phyloP scores from a whole-genome alignment of 2,329 filamentous ascomycete species.

The Alternaria metachromatica region DNA sequence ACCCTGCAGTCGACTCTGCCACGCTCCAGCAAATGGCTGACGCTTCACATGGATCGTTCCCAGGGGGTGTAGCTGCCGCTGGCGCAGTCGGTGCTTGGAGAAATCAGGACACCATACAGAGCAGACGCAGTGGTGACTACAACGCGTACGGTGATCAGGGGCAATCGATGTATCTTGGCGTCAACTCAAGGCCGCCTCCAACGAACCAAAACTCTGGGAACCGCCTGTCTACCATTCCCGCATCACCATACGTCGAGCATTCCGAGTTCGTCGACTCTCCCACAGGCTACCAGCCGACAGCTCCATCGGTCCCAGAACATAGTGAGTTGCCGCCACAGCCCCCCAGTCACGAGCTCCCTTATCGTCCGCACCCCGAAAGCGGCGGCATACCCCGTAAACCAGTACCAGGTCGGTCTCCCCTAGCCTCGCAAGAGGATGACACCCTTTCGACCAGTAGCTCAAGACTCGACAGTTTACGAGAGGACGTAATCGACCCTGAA shows the following conservation, averaged over 20 bases:
- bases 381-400: constrained; percentile 47
- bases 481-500: constrained; percentile 54
- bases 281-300: constrained; percentile 38
- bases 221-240: constrained; percentile 55
- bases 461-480: constrained; percentile 53
- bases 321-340: constrained; percentile 33
- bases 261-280: constrained; percentile 46
- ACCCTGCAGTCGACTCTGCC: constrained; percentile 80
- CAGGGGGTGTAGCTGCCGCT: constrained; percentile 45
- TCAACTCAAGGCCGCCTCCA: constrained; percentile 60
- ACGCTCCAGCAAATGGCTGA: constrained; percentile 82
- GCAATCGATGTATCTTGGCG: constrained; percentile 44
- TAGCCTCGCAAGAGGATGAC: constrained; percentile 44
- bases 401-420: constrained; percentile 52
- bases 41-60: constrained; percentile 63
- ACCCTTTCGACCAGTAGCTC: constrained; percentile 49
- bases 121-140: constrained; percentile 42
- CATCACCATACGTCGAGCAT: constrained; percentile 52
- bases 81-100: constrained; percentile 52
- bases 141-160: constrained; percentile 28
- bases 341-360: constrained; percentile 30
- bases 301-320: constrained; percentile 48
- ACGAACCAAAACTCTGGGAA: constrained; percentile 56
- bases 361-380: constrained; percentile 35
- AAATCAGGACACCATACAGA: constrained; percentile 39